phyloP scores from a whole-genome alignment of 345 rosid species.

The Brassica nigra region DNA sequence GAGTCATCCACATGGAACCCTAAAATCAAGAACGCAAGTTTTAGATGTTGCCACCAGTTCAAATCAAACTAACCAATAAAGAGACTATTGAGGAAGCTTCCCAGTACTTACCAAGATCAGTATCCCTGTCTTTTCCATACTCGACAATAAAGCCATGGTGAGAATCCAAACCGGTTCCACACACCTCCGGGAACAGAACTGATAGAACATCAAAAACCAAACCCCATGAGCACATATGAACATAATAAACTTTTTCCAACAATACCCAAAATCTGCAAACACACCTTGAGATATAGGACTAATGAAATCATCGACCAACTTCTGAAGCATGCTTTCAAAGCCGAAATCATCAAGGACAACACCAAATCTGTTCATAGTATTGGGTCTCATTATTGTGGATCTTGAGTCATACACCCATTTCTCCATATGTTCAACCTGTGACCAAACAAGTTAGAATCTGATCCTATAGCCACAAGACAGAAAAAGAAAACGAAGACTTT shows the following conservation, averaged over 20 bases:
- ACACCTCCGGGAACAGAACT: conserved; percentile 90
- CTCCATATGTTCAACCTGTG: conserved; percentile 89
- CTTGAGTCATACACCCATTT: conserved; percentile 74
- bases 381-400: conserved; percentile 88
- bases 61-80: conserved; percentile 18
- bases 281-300: conserved; percentile 77
- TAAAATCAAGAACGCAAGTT: conserved; percentile 37
- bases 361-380: conserved; percentile 92
- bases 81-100: conserved; percentile 23
- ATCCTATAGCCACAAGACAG: conserved; percentile 22
- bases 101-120: conserved; percentile 75
- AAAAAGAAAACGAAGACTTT: conserved; percentile 35
- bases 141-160: conserved; percentile 98
- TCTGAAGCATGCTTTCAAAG: conserved; percentile 80
- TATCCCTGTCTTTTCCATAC: conserved; percentile 84
- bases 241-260: neutral
- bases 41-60: conserved; percentile 2
- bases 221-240: conserved; percentile 21
- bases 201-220: conserved; percentile 27
- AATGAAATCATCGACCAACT: conserved; percentile 74
- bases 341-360: conserved; percentile 97
- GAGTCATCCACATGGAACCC: conserved; percentile 99
- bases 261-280: neutral
- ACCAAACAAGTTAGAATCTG: conserved; percentile 35
- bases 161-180: conserved; percentile 83